Evolutionary conservation across 2,329 filamentous ascomycete genomes (phyloP).

Genomic region (Dothideomycetes sp.): DNA sequence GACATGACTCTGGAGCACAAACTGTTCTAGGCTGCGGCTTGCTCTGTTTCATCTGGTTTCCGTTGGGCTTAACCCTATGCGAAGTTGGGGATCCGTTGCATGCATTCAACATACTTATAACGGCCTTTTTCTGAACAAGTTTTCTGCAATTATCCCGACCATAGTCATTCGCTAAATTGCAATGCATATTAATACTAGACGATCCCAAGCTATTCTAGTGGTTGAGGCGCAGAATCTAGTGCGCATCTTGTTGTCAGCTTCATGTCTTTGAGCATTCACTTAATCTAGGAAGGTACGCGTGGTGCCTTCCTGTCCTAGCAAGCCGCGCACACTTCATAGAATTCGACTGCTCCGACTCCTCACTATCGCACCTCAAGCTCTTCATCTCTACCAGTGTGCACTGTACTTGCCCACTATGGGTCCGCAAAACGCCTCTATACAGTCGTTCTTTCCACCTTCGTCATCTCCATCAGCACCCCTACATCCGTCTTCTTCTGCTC

Average conservation of each 20-base stretch:
- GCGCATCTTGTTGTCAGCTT: too few species aligned
- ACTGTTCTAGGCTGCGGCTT: conserved; percentile 48
- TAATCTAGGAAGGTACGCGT: too few species aligned
- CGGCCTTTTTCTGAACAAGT: background rate
- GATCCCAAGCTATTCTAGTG: too few species aligned
- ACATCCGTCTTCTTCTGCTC: conserved; percentile 6
- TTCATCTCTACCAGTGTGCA: too few species aligned
- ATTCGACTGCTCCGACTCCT: too few species aligned
- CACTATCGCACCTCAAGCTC: too few species aligned
- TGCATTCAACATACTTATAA: background rate
- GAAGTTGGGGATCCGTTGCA: background rate
- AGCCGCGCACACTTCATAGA: too few species aligned
- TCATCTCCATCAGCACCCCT: conserved; percentile 13
- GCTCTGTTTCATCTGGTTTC: background rate
- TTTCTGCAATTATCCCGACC: background rate
- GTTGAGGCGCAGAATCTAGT: too few species aligned
- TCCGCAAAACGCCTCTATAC: conserved; percentile 25
- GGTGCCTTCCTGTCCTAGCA: too few species aligned
- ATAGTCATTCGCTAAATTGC: background rate
- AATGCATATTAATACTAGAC: too few species aligned
- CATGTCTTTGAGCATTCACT: too few species aligned
- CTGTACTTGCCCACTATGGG: conserved; percentile 1
- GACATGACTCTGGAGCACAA: conserved; percentile 99
- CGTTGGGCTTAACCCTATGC: background rate
- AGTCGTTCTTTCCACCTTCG: conserved; percentile 29